phyloP scores from a whole-genome alignment of 2,329 filamentous ascomycete genomes.

The Corynespora cassiicola region DNA sequence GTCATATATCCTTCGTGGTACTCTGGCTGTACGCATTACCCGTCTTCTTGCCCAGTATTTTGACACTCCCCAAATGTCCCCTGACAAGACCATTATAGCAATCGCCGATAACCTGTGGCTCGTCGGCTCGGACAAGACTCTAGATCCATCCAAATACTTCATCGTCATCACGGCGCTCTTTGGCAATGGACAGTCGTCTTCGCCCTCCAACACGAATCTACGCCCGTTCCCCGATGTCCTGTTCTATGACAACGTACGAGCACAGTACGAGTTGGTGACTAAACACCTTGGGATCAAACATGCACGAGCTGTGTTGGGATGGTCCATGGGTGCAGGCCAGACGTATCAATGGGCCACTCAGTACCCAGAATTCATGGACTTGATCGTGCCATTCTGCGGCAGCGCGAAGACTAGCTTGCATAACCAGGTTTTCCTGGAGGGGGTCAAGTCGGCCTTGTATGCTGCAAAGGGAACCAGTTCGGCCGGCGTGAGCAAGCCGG shows the following conservation, averaged over 20 bases:
- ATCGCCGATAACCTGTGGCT: conserved; percentile 80
- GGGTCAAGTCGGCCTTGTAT: conserved; percentile 67
- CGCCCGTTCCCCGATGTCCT: conserved; percentile 67
- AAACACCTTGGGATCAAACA: conserved; percentile 67
- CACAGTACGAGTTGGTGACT: conserved; percentile 71
- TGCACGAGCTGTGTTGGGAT: conserved; percentile 68
- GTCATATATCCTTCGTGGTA: conserved; percentile 83
- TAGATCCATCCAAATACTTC: conserved; percentile 70
- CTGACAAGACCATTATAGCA: conserved; percentile 34
- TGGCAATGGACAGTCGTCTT: conserved; percentile 72
- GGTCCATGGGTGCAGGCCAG: conserved; percentile 75
- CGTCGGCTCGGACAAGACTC: conserved; percentile 68
- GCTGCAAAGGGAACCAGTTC: conserved; percentile 63
- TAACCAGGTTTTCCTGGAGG: conserved; percentile 72
- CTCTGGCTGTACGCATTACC: conserved; percentile 60
- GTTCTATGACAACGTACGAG: conserved; percentile 73
- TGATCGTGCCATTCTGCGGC: conserved; percentile 71
- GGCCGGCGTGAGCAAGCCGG: conserved; percentile 51
- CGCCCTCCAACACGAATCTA: conserved; percentile 67
- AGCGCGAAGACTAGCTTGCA: conserved; percentile 69
- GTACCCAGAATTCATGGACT: conserved; percentile 70
- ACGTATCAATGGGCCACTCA: conserved; percentile 70
- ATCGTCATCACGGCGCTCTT: conserved; percentile 74
- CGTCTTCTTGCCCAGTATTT: conserved; percentile 16
- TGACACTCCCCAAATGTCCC: conserved; percentile 1